phyloP scores from a whole-genome alignment of 257 asterid species.

The Knoxia roxburghii region DNA sequence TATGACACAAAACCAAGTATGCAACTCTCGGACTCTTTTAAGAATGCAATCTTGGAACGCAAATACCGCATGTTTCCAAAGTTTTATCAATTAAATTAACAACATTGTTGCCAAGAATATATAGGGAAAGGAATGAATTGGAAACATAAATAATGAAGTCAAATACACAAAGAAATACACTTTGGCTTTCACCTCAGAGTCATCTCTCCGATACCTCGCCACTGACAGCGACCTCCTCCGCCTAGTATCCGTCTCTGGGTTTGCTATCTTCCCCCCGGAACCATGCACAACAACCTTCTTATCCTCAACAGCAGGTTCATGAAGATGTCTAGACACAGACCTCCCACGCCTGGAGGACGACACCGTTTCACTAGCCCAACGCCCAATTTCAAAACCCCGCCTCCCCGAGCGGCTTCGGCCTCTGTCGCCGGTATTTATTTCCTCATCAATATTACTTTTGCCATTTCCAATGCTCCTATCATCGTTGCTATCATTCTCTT shows the following conservation, averaged over 20 bases:
- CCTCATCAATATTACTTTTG: slow-evolving; percentile 30
- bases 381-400: slow-evolving; percentile 51
- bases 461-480: slow-evolving; percentile 15
- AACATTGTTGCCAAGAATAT: too few species aligned
- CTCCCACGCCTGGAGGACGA: slow-evolving; percentile 77
- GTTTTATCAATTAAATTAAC: too few species aligned
- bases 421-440: slow-evolving; percentile 33
- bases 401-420: slow-evolving; percentile 33
- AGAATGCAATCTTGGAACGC: neutral
- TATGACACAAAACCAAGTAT: neutral
- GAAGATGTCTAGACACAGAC: slow-evolving; percentile 55
- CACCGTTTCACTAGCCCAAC: slow-evolving; percentile 79
- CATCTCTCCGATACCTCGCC: slow-evolving; percentile 54
- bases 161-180: neutral
- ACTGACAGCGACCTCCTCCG: slow-evolving; percentile 71
- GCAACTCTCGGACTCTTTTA: neutral
- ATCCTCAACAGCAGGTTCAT: slow-evolving; percentile 26
- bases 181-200: slow-evolving; percentile 48
- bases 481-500: neutral
- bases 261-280: slow-evolving; percentile 25
- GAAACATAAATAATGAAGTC: neutral
- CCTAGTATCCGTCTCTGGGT: slow-evolving; percentile 38
- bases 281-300: slow-evolving; percentile 20
- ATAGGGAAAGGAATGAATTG: neutral
- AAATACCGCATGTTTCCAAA: neutral